Base-by-base conservation (phyloP, 2,329 filamentous ascomycete species). In the Clonostachys rhizophaga region DNA sequence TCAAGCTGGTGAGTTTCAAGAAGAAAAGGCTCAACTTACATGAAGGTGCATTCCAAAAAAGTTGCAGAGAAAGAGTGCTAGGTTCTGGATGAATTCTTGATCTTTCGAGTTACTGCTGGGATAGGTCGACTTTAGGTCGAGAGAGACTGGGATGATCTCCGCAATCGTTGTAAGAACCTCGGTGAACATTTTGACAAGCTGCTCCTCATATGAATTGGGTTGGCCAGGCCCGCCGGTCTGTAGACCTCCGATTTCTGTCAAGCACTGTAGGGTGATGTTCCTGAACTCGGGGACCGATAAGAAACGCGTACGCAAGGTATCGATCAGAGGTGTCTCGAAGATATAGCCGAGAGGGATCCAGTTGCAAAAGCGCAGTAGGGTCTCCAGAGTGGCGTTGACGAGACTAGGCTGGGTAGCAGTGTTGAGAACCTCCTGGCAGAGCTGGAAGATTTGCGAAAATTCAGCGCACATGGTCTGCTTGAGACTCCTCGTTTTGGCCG, bases 321-420 rank as follows among this genome's bases (percentile, higher is more conserved):
- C 91, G 67, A 99, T 97, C 54, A 99, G 84, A 35, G 89, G 85
- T 0, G 92, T 99, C 76, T 99, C 94, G 69, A 99, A 99, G 57
- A 99, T 97, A 70, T 96, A 99, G 48, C 95, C 94, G 37, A 99
- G 75, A 1, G 94, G 94, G 48, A 99, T 99, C 94, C 94, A 99
- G 76, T 97, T 97, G 66, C 96, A 87, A 70, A 99, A 99, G 50
- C 91, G 89, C 46, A 99, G 79, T 35, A 99, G 76, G 1, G 94
- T 99, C 72, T 97, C 91, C 46, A 99, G 79, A 1, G 94, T 99
- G n/a, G 92, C 90, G 72, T 94, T 95, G 70, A 99, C 85, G 47
- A 99, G 76, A 61, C 86, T 95, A 37, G 88, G 79, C 67, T 95
- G 89, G 58, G 87, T 89, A 41, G 92, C 94, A 34, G 89, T 94